A percentile compares a stretch with the other conserved stretches of the same genome.
phyloP scores from a whole-genome alignment of 768 basidiomycete genomes.

The Leucocoprinus sp. region DNA sequence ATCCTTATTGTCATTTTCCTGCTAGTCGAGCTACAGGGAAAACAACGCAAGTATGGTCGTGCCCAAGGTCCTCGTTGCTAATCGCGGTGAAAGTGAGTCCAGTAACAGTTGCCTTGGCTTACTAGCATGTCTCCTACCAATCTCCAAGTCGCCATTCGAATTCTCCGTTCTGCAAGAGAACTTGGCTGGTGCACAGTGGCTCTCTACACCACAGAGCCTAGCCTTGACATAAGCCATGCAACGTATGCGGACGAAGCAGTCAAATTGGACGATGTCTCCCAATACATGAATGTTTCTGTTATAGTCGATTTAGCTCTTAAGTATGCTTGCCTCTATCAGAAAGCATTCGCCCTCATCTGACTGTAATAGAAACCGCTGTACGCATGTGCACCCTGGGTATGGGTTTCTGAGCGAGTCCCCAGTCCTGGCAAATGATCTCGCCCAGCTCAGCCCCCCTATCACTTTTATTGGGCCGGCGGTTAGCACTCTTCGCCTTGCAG shows the following conservation, averaged over 20 bases:
- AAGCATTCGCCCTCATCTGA: too few relatives aligned
- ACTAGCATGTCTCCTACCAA: slow-evolving; percentile 10
- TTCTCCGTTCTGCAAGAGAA: slow-evolving; percentile 80
- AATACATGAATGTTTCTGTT: slow-evolving; percentile 23
- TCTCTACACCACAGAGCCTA: slow-evolving; percentile 65
- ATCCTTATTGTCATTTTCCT: not conserved
- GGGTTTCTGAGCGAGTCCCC: slow-evolving; percentile 88
- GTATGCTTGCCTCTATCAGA: too few relatives aligned
- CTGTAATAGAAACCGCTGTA: slow-evolving; percentile 21
- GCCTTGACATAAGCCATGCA: slow-evolving; percentile 65
- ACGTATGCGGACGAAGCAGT: slow-evolving; percentile 79
- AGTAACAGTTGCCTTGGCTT: slow-evolving; percentile 17
- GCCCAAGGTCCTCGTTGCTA: slow-evolving; percentile 69
- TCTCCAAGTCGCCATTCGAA: slow-evolving; percentile 71
- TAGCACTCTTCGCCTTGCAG: slow-evolving; percentile 69
- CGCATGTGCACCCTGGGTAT: slow-evolving; percentile 49
- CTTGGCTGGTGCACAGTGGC: slow-evolving; percentile 85
- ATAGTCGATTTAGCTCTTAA: slow-evolving; percentile 23
- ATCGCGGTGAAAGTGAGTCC: slow-evolving; percentile 57
- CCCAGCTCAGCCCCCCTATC: slow-evolving; percentile 50
- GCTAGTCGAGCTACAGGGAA: not conserved
- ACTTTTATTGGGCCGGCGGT: slow-evolving; percentile 79
- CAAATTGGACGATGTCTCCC: slow-evolving; percentile 72
- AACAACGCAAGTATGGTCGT: slow-evolving; percentile 16
- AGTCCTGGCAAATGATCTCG: slow-evolving; percentile 68